Evolutionary conservation across 495 filamentous ascomycete genomes (phyloP).

Genomic region (Neurospora sublineolata): DNA sequence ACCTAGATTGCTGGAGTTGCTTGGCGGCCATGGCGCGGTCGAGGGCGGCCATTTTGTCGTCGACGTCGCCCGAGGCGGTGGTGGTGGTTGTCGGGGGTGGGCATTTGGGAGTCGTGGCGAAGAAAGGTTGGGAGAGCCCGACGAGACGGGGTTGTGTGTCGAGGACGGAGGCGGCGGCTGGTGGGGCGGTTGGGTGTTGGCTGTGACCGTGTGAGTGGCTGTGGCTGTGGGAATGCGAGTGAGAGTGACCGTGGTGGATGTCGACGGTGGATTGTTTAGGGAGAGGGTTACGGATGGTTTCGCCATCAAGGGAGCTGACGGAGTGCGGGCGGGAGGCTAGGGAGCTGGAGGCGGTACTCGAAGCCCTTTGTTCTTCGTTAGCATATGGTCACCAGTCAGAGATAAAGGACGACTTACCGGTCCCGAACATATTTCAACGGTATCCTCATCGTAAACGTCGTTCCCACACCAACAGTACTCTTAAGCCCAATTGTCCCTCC

Average conservation of each 20-base stretch:
- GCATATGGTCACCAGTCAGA: constrained; percentile 3
- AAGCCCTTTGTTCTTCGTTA: constrained; percentile 29
- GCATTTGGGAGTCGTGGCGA: constrained; percentile 44
- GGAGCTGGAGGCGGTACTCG: constrained; percentile 37
- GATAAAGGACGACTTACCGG: constrained; percentile 30
- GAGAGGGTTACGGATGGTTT: constrained; percentile 28
- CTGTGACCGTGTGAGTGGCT: neutral
- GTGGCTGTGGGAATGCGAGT: neutral
- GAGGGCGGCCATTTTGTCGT: constrained; percentile 31
- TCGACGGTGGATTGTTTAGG: constrained; percentile 20
- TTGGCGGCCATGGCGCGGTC: constrained; percentile 43
- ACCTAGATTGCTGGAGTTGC: neutral
- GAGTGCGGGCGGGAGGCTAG: constrained; percentile 63
- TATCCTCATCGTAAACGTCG: constrained; percentile 72
- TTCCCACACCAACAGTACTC: constrained; percentile 64
- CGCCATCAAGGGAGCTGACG: constrained; percentile 61
- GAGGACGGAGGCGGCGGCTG: constrained; percentile 16
- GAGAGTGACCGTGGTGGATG: constrained; percentile 7
- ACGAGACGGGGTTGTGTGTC: constrained; percentile 63
- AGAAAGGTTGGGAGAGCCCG: constrained; percentile 77
- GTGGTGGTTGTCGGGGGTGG: constrained; percentile 15
- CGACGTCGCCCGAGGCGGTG: constrained; percentile 1
- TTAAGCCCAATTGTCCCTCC: constrained; percentile 60
- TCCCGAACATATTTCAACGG: constrained; percentile 70
- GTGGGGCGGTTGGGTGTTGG: neutral